These are phyloP conservation scores for Areca catechu DNA, from an alignment of 176 grass and related monocot species.

Conservation along the genomic window DNA sequence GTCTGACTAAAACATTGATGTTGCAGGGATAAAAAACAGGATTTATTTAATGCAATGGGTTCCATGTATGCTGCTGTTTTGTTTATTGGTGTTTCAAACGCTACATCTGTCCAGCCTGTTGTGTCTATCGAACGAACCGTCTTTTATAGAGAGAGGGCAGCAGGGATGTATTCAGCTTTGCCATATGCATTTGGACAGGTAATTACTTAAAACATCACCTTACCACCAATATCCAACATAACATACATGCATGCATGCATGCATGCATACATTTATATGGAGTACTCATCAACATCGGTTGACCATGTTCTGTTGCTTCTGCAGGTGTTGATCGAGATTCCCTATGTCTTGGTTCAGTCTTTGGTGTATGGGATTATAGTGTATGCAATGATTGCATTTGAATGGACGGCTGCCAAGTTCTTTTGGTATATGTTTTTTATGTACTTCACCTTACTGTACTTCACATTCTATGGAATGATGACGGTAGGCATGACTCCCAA, in stretches of 20 bases:
- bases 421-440: conserved; percentile 88
- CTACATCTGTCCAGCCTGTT: conserved; percentile 54
- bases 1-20: background rate
- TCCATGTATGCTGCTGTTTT: conserved; percentile 77
- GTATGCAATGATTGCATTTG: conserved; percentile 68
- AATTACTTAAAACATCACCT: conserved; percentile 11
- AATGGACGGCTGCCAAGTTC: conserved; percentile 76
- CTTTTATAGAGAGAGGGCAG: conserved; percentile 76
- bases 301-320: conserved; percentile 2
- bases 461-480: conserved; percentile 91
- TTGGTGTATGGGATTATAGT: conserved; percentile 60
- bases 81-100: conserved; percentile 69
- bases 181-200: conserved; percentile 81
- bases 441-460: conserved; percentile 80
- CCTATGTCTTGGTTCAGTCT: conserved; percentile 59
- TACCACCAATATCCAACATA: no score
- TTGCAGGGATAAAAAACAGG: conserved; percentile 49
- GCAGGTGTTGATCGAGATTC: conserved; percentile 70
- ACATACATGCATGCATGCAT: no score
- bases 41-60: conserved; percentile 82
- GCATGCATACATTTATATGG: no score
- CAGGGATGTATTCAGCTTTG: conserved; percentile 79
- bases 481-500: conserved; percentile 66
- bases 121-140: conserved; percentile 66
- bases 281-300: no score